Conservation (phyloP, 768 basidiomycete species). For the Suillus weaverae region DNA sequence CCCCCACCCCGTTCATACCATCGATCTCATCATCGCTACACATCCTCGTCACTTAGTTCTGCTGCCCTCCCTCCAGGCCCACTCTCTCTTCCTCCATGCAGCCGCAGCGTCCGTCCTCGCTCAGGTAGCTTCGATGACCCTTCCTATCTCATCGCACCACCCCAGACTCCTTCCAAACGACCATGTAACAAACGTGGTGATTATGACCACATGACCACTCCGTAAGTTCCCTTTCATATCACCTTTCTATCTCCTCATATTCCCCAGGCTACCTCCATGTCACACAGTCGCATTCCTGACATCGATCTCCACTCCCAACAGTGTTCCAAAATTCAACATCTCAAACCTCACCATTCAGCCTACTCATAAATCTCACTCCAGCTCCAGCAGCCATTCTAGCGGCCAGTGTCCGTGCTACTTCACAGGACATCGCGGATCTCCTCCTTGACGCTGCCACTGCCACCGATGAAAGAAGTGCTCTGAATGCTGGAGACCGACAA, state of each 20-base stretch:
- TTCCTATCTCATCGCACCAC: constrained; percentile 28
- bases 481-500: constrained; percentile 29
- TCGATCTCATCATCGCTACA: constrained; percentile 23
- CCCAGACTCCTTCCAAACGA: constrained; percentile 53
- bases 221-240: background rate
- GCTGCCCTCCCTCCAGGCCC: constrained; percentile 37
- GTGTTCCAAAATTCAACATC: constrained; percentile 23
- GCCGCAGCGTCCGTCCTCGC: constrained; percentile 41
- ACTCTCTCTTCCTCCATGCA: constrained; percentile 37
- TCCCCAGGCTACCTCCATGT: constrained; percentile 14
- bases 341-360: constrained; percentile 11
- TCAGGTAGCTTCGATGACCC: constrained; percentile 44
- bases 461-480: constrained; percentile 26
- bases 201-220: constrained; percentile 22
- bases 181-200: constrained; percentile 39
- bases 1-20: constrained; percentile 20
- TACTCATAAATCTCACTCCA: constrained; percentile 17
- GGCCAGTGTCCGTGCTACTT: constrained; percentile 32
- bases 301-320: constrained; percentile 25
- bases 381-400: constrained; percentile 40
- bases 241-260: background rate
- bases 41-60: constrained; percentile 25
- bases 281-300: constrained; percentile 18
- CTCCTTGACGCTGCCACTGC: constrained; percentile 43
- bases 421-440: constrained; percentile 46